Base-by-base conservation (phyloP, 2,329 filamentous ascomycete genomes). In the Talaromyces sp. region DNA sequence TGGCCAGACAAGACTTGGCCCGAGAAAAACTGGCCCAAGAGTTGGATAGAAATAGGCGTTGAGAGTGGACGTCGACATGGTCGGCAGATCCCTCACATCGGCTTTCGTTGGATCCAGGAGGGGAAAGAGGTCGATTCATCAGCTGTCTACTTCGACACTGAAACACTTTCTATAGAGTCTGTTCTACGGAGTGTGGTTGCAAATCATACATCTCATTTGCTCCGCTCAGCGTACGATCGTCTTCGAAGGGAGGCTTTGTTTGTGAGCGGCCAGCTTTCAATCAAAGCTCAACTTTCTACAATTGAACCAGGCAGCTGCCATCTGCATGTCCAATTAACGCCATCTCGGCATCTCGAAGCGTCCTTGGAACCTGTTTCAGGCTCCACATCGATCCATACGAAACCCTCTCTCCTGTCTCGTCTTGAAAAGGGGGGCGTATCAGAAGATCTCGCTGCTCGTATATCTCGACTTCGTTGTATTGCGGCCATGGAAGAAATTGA, bases 31-130 rank as follows among this genome's bases (percentile, higher is more conserved):
- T 85, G 85, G 0, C 81, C 84, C 17, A 96, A 95, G 78, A 96
- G 87, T 72, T 99, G 94, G 93, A 81, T 99, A 54, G 88, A 97
- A 65, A 80, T 99, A 56, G 92, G 92, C 10, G 84, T 96, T 38
- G 75, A 72, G 55, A 68, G 69, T 50, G 70, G 72, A 31, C 61
- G 61, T 51, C 57, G 55, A 29, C 57, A 24, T 29, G 48, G 43
- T 50, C 54, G 19, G 50, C 64, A 67, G 26, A 62, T 71, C 17
- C 70, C 78, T 9, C 69, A 66, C 59, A 66, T 81, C 43, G 72
- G 72, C 27, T 60, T 80, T 59, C 87, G 91, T 65, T 99, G 94
- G 93, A 92, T 95, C 73, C 86, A 90, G 60, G 88, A 93, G 69
- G 88, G 87, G 64, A 87, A 88, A 66, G 89, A 93, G 70, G 85